phyloP scores from a whole-genome alignment of 148 eudicot species.

The Arbutus unedo region DNA sequence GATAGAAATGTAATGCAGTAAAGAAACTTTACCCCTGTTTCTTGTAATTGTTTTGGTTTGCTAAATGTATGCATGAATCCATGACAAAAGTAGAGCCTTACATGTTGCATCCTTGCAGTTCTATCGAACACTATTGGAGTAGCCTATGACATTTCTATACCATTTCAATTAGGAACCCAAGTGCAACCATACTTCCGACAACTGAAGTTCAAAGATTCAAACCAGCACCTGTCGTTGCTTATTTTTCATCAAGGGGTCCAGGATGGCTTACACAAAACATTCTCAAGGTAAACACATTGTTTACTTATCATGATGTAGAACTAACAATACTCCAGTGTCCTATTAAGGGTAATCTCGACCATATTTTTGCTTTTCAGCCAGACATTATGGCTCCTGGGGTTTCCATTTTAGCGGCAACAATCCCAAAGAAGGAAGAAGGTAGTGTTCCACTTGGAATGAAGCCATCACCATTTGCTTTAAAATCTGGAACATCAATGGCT shows the following conservation, averaged over 20 bases:
- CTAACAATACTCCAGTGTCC: not conserved
- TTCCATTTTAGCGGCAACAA: conserved; percentile 57
- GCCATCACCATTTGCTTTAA: conserved; percentile 37
- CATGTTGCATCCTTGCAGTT: too few species aligned
- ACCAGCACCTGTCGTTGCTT: conserved; percentile 71
- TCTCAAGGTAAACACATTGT: conserved; percentile 45
- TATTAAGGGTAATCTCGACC: not conserved
- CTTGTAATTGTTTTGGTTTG: too few species aligned
- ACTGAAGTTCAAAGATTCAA: conserved; percentile 27
- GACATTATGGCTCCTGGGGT: conserved; percentile 79
- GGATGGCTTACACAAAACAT: conserved; percentile 55
- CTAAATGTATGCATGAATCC: too few species aligned
- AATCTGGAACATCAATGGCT: conserved; percentile 83
- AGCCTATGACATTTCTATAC: not conserved
- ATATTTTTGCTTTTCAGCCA: conserved; percentile 30
- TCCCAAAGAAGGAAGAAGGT: conserved; percentile 33
- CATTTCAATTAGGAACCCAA: conserved; percentile 34
- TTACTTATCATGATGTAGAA: too few species aligned
- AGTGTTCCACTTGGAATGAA: conserved; percentile 28
- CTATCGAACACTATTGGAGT: too few species aligned
- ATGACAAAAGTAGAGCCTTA: too few species aligned
- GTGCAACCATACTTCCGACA: conserved; percentile 51
- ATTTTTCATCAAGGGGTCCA: conserved; percentile 75
- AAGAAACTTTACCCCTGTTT: too few species aligned
- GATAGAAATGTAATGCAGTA: too few species aligned